Evolutionary conservation across 768 basidiomycete genomes (phyloP).

Genomic region (Podaxis pistillaris): DNA sequence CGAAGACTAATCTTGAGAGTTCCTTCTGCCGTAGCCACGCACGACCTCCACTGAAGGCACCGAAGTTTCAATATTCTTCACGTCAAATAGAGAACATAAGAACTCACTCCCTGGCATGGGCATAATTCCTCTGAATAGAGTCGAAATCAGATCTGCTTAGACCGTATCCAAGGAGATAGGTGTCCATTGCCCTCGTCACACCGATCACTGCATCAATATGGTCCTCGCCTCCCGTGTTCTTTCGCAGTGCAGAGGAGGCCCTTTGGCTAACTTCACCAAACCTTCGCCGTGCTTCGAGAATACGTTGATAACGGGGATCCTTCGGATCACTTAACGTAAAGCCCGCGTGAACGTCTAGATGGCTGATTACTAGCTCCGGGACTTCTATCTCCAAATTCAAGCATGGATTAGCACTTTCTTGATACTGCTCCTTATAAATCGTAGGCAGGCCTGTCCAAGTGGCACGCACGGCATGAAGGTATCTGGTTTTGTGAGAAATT

Average conservation of each 20-base stretch:
- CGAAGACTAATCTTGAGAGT: constrained; percentile 69
- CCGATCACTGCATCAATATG: constrained; percentile 83
- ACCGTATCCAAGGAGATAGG: constrained; percentile 71
- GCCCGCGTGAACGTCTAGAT: constrained; percentile 69
- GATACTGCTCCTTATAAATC: constrained; percentile 56
- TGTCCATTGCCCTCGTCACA: constrained; percentile 72
- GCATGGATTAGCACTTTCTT: constrained; percentile 56
- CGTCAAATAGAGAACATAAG: background rate
- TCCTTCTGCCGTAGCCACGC: constrained; percentile 71
- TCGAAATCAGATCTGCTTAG: constrained; percentile 58
- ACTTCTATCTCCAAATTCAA: constrained; percentile 62
- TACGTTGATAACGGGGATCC: constrained; percentile 73
- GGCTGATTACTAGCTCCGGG: constrained; percentile 65
- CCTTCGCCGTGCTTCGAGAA: constrained; percentile 51
- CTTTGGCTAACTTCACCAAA: constrained; percentile 68
- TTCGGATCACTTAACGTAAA: constrained; percentile 70
- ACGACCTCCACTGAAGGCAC: constrained; percentile 51
- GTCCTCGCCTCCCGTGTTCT: constrained; percentile 67
- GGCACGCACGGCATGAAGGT: constrained; percentile 69
- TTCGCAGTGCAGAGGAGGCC: constrained; percentile 64
- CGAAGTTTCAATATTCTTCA: background rate
- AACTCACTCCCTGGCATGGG: constrained; percentile 59
- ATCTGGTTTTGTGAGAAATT: constrained; percentile 34
- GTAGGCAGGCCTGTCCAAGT: constrained; percentile 78
- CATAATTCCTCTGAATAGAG: constrained; percentile 64